A percentile compares a stretch with the other conserved stretches of the same genome.
These are phyloP conservation scores for Calocera viscosa DNA, from an alignment of 768 basidiomycete species.

Conservation along the genomic window DNA sequence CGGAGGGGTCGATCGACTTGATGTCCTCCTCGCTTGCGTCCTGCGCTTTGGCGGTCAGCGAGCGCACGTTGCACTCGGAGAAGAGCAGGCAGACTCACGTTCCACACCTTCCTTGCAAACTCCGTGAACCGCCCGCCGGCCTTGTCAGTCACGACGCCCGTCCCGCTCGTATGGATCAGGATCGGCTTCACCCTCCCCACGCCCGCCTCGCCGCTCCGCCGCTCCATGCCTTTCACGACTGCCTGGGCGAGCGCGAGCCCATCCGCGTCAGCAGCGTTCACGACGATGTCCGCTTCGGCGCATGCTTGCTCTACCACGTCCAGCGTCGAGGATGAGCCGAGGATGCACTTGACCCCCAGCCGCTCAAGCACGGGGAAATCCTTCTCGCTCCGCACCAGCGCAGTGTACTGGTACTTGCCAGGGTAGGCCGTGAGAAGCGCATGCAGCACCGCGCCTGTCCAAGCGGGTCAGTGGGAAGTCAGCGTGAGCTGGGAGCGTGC, in stretches of 20 bases:
- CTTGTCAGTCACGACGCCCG: conserved; percentile 15
- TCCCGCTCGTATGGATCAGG: conserved; percentile 22
- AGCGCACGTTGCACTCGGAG: background rate
- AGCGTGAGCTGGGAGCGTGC: background rate
- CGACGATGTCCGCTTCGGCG: conserved; percentile 18
- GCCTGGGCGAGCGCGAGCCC: conserved; percentile 19
- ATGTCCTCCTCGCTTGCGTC: conserved; percentile 22
- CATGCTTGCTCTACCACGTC: conserved; percentile 13
- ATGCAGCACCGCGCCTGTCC: conserved; percentile 26
- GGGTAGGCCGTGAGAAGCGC: conserved; percentile 25
- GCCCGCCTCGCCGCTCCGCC: conserved; percentile 9
- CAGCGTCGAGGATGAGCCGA: conserved; percentile 10
- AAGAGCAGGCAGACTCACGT: conserved; percentile 15
- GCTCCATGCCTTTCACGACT: conserved; percentile 18
- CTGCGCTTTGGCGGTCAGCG: conserved; percentile 11
- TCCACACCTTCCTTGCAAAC: conserved; percentile 19
- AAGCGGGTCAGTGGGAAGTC: background rate
- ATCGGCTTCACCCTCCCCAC: conserved; percentile 15
- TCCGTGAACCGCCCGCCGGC: conserved; percentile 16
- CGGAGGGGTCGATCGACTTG: conserved; percentile 14
- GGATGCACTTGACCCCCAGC: conserved; percentile 13
- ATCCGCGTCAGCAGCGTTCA: conserved; percentile 23
- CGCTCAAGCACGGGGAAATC: conserved; percentile 15
- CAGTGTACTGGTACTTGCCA: conserved; percentile 16
- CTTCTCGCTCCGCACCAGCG: conserved; percentile 15